These are phyloP conservation scores for Iris macrosiphon DNA, from an alignment of 106 monocot genomes.

Conservation along the genomic window DNA sequence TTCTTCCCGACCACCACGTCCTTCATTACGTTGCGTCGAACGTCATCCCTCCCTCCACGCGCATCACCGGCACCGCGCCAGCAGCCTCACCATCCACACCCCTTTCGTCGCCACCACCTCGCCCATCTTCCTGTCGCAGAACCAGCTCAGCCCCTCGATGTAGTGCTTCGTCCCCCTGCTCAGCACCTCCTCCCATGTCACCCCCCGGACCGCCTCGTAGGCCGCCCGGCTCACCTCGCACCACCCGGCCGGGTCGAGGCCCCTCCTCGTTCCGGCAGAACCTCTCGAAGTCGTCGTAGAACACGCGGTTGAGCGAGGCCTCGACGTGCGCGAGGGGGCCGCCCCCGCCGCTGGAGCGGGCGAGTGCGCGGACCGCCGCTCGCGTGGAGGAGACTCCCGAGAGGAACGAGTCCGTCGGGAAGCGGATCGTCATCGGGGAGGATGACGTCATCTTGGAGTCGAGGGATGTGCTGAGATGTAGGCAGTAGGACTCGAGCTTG, in stretches of 20 bases:
- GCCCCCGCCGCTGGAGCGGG: no score
- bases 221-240: constrained; percentile 32
- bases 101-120: constrained; percentile 77
- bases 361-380: no score
- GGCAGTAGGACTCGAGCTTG: constrained; percentile 42
- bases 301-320: constrained; percentile 55
- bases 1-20: constrained; percentile 24
- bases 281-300: constrained; percentile 67
- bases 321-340: constrained; percentile 40
- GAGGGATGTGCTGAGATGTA: constrained; percentile 25
- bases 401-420: no score
- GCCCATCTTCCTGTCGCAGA: constrained; percentile 89
- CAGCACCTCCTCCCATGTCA: constrained; percentile 84
- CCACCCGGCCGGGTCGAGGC: constrained; percentile 37
- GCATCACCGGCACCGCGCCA: constrained; percentile 55
- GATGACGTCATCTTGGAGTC: no score
- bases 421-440: no score
- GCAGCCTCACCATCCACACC: constrained; percentile 57
- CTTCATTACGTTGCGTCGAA: constrained; percentile 82
- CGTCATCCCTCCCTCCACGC: constrained; percentile 40
- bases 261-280: constrained; percentile 13
- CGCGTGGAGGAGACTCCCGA: no score
- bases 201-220: constrained; percentile 31
- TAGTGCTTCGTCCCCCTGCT: constrained; percentile 66
- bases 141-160: constrained; percentile 74